Conservation (phyloP, 805 yeast species). For the Torulaspora quercuum region DNA sequence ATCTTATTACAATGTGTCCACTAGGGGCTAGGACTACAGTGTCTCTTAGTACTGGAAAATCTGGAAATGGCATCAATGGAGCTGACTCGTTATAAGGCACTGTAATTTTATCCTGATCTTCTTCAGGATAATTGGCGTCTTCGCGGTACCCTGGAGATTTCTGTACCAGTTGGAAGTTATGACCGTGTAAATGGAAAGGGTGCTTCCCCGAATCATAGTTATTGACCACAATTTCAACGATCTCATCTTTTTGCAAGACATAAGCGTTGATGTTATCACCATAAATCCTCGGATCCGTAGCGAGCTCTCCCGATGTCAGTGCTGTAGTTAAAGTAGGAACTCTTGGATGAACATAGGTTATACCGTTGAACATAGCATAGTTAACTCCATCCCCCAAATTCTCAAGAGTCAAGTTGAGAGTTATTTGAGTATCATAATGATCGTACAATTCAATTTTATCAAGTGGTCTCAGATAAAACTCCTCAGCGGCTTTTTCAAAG, state of each 20-base stretch:
- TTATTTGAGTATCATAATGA: slow-evolving; percentile 60
- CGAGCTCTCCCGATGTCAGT: slow-evolving; percentile 55
- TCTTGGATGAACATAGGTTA: slow-evolving; percentile 61
- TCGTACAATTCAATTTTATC: slow-evolving; percentile 49
- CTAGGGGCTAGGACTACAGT: slow-evolving; percentile 64
- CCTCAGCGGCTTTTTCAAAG: slow-evolving; percentile 30
- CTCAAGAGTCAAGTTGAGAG: slow-evolving; percentile 59
- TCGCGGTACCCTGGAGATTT: slow-evolving; percentile 52
- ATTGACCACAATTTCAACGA: slow-evolving; percentile 72
- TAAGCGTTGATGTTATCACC: slow-evolving; percentile 67
- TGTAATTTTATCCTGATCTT: slow-evolving; percentile 36
- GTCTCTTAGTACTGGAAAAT: slow-evolving; percentile 64
- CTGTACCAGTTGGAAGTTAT: slow-evolving; percentile 58
- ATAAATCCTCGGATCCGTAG: slow-evolving; percentile 59
- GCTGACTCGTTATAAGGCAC: slow-evolving; percentile 51
- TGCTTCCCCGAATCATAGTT: slow-evolving; percentile 78
- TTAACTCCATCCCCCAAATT: slow-evolving; percentile 70
- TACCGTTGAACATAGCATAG: slow-evolving; percentile 71
- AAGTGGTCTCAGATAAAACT: slow-evolving; percentile 38
- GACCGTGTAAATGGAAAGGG: slow-evolving; percentile 79
- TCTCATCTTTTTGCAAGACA: slow-evolving; percentile 56
- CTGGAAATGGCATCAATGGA: slow-evolving; percentile 46
- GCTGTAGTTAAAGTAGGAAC: slow-evolving; percentile 69
- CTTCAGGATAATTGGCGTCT: slow-evolving; percentile 34
- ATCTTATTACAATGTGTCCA: slow-evolving; percentile 66